phyloP scores from a whole-genome alignment of 257 asterid species.

The Jacaranda copaia region DNA sequence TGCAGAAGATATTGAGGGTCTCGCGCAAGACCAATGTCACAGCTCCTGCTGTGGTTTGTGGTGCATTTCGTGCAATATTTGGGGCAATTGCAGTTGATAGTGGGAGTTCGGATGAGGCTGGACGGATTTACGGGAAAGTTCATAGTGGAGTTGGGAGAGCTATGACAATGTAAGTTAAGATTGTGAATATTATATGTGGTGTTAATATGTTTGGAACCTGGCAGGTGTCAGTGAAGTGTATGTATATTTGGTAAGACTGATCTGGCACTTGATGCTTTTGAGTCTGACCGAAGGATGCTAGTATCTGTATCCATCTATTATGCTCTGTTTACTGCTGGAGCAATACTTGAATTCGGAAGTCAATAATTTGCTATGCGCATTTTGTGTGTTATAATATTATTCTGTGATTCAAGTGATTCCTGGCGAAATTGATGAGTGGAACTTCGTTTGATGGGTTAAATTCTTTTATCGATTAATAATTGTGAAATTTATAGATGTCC shows the following conservation, averaged over 20 bases:
- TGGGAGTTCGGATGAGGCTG: constrained; percentile 60
- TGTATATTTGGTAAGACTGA: constrained; percentile 14
- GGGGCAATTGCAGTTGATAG: constrained; percentile 80
- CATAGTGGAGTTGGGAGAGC: constrained; percentile 41
- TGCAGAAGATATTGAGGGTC: constrained; percentile 74
- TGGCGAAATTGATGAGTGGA: constrained; percentile 9
- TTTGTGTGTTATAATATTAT: constrained; percentile 2
- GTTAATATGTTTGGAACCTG: constrained; percentile 2
- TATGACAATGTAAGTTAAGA: constrained; percentile 49
- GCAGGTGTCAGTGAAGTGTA: neutral
- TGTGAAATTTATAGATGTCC: neutral
- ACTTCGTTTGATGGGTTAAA: constrained; percentile 2
- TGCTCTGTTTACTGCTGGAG: constrained; percentile 13
- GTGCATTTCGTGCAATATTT: constrained; percentile 75
- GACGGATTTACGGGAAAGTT: constrained; percentile 44
- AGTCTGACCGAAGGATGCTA: constrained; percentile 15
- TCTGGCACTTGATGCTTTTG: constrained; percentile 5
- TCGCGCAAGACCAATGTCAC: constrained; percentile 63
- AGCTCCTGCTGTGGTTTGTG: constrained; percentile 72
- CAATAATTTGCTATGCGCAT: constrained; percentile 26
- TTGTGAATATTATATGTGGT: constrained; percentile 21
- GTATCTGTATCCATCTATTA: constrained; percentile 16
- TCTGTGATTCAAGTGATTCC: constrained; percentile 7
- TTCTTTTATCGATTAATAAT: neutral
- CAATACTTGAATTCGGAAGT: neutral